Percentiles rank a stretch among this genome's conserved stretches.
These are phyloP conservation scores for Peronospora farinosa DNA, from an alignment of 352 stramenopile genomes.

Conservation along the genomic window DNA sequence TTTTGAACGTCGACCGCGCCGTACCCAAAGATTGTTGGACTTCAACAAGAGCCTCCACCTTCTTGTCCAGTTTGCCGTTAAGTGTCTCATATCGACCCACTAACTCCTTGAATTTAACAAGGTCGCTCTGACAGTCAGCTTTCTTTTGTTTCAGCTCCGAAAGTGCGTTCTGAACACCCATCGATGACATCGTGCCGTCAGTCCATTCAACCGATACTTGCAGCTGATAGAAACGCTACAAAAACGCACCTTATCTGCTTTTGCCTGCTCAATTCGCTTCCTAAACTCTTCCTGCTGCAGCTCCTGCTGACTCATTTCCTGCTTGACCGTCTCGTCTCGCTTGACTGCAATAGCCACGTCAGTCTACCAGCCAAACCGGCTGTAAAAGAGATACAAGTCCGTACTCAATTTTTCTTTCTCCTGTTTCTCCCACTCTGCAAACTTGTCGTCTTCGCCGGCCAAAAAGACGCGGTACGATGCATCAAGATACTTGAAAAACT, in stretches of 20 bases:
- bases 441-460: constrained; percentile 88
- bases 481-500: constrained; percentile 93
- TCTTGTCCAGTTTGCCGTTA: constrained; percentile 70
- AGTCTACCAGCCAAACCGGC: constrained; percentile 4
- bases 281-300: constrained; percentile 52
- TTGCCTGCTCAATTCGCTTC: constrained; percentile 59
- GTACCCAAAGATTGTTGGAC: constrained; percentile 74
- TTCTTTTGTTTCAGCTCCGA: constrained; percentile 80
- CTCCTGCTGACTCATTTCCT: constrained; percentile 49
- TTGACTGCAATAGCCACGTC: constrained; percentile 27
- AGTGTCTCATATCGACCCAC: constrained; percentile 78
- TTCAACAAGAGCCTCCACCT: constrained; percentile 82
- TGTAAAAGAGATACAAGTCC: constrained; percentile 1
- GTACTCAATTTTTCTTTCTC: constrained; percentile 46
- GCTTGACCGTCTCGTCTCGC: constrained; percentile 44
- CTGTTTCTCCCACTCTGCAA: constrained; percentile 80
- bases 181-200: constrained; percentile 2
- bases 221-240: constrained; percentile 1
- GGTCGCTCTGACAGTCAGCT: constrained; percentile 79
- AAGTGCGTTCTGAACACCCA: constrained; percentile 44
- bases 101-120: constrained; percentile 90
- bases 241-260: constrained; percentile 50
- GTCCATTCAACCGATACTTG: not conserved
- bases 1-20: not conserved
- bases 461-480: constrained; percentile 92